phyloP scores from a whole-genome alignment of 768 basidiomycete species.

The Tricholoma sp. region DNA sequence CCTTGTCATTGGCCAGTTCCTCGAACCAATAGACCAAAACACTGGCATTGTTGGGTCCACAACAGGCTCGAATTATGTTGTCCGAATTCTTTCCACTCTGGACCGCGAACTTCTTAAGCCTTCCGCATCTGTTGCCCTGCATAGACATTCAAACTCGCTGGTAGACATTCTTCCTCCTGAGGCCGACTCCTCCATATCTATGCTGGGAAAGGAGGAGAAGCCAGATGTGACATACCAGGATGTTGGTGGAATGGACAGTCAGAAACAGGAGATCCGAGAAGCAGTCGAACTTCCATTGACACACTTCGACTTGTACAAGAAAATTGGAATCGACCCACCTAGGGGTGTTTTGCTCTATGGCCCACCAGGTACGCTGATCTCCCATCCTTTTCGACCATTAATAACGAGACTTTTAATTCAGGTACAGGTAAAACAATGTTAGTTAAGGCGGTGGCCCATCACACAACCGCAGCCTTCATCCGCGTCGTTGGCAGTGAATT shows the following conservation, averaged over 20 bases:
- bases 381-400: not conserved
- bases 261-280: constrained; percentile 99
- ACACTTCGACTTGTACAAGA: constrained; percentile 98
- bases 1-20: constrained; percentile 97
- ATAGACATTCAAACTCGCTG: constrained; percentile 96
- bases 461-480: constrained; percentile 96
- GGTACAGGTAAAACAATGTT: constrained; percentile 99
- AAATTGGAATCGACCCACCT: constrained; percentile 99
- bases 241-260: constrained; percentile 94
- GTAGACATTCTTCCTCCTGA: constrained; percentile 98
- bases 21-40: constrained; percentile 97
- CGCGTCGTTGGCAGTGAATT: constrained; percentile 98
- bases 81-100: constrained; percentile 92
- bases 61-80: constrained; percentile 97
- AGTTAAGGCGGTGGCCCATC: constrained; percentile 98
- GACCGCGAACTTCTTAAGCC: constrained; percentile 98
- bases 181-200: constrained; percentile 93
- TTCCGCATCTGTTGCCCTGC: constrained; percentile 95
- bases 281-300: constrained; percentile 95
- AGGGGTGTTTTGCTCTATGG: constrained; percentile 95
- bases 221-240: constrained; percentile 93
- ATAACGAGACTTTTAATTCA: constrained; percentile 20
- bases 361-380: constrained; percentile 69
- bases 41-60: constrained; percentile 97
- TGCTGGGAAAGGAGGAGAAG: constrained; percentile 92